Percentiles rank a stretch among this genome's conserved stretches.
Conservation (phyloP, 163 green algal genomes). For the Chlamydomonas reinhardtii region DNA sequence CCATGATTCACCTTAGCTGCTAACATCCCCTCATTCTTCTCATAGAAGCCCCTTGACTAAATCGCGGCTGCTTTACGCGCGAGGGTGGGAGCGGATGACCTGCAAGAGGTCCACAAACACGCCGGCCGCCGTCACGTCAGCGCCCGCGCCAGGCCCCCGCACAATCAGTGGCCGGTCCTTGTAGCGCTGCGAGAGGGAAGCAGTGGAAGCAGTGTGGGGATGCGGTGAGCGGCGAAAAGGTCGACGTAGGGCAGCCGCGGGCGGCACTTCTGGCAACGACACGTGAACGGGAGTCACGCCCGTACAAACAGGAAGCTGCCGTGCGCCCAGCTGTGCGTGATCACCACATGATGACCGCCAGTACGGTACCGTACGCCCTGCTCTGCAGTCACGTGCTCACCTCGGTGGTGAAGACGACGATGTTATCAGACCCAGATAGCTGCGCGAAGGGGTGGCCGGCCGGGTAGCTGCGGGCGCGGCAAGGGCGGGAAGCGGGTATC, state of each 20-base stretch:
- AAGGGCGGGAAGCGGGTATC: no score
- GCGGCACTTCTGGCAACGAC: no score
- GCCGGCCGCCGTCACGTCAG: slow-evolving; percentile 92
- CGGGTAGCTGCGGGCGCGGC: slow-evolving; percentile 63
- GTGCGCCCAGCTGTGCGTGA: no score
- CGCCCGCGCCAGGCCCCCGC: slow-evolving; percentile 88
- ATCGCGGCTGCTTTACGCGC: neutral
- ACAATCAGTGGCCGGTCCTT: slow-evolving; percentile 84
- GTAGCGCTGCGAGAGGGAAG: slow-evolving; percentile 75
- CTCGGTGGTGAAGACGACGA: slow-evolving; percentile 87
- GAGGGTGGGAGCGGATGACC: slow-evolving; percentile 63
- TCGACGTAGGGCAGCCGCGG: no score
- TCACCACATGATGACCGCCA: no score
- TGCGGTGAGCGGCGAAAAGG: no score
- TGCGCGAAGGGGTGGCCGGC: slow-evolving; percentile 86
- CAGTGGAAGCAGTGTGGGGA: neutral
- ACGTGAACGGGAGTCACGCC: no score
- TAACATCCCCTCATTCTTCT: no score
- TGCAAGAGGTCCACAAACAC: slow-evolving; percentile 92
- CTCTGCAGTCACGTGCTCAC: neutral
- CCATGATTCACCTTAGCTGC: no score
- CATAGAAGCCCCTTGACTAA: no score
- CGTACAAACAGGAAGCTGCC: no score
- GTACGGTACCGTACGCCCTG: neutral
- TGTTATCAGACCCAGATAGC: slow-evolving; percentile 90